These are phyloP conservation scores for Botryosphaeria agaves DNA, from an alignment of 2,329 filamentous ascomycete genomes.

Conservation along the genomic window DNA sequence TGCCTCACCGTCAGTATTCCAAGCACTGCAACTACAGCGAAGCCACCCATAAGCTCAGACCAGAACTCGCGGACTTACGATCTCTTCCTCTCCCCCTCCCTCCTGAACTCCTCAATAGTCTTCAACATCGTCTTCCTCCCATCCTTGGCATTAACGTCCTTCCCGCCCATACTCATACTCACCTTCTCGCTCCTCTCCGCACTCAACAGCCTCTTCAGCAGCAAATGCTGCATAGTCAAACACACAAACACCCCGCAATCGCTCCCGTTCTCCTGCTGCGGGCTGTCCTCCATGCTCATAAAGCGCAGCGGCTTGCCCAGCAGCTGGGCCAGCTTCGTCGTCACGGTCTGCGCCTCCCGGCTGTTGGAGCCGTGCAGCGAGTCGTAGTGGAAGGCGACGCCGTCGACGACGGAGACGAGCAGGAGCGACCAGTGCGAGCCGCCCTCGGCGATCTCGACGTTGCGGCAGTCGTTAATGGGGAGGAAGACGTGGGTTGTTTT, in stretches of 20 bases:
- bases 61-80: too few species aligned
- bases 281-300: conserved; percentile 66
- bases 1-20: too few species aligned
- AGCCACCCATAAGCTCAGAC: too few species aligned
- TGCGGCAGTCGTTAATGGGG: conserved; percentile 78
- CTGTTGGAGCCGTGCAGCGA: conserved; percentile 63
- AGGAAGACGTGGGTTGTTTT: conserved; percentile 85
- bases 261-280: conserved; percentile 79
- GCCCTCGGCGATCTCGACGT: conserved; percentile 62
- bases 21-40: too few species aligned
- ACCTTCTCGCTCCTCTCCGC: background rate
- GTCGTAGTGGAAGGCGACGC: conserved; percentile 94
- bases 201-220: conserved; percentile 40
- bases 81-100: conserved; percentile 70
- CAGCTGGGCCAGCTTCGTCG: conserved; percentile 50
- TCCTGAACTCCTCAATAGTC: conserved; percentile 72
- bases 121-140: conserved; percentile 81
- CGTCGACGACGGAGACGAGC: conserved; percentile 73
- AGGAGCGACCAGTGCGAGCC: conserved; percentile 92
- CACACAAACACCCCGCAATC: conserved; percentile 97
- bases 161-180: conserved; percentile 81
- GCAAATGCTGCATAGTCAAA: conserved; percentile 82
- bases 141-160: conserved; percentile 61
- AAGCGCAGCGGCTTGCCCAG: conserved; percentile 54
- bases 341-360: conserved; percentile 51